Evolutionary conservation across 2,329 filamentous ascomycete species (phyloP), one percentile per base, ranked within the genome.

Genomic region (Colletotrichum filicis): DNA sequence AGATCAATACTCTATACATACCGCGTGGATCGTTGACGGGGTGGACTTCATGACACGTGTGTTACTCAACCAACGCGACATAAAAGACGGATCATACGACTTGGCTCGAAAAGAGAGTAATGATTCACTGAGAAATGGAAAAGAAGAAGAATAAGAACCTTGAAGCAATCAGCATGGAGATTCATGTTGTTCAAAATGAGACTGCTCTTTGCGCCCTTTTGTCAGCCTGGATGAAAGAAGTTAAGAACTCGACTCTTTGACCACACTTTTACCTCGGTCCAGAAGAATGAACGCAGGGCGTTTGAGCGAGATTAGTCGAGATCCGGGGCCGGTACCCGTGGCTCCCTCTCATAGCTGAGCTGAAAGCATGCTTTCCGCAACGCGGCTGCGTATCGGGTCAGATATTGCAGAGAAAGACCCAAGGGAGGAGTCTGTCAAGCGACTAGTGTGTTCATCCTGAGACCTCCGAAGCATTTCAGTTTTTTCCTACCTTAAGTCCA

Each of bases 11-110:
- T 42, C 37, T 42, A 14, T 42, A 49, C 19, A 49, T 65, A 30
- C n/a, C 9, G 14, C 66, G 60, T 49, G 59, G 60, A 65, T 26
- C 49, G 52, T 37, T 8, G 59, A 65, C 42, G n/a, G 46, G 35
- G 66, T 22, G 35, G 14, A 9, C 60, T 35, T 37, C 16, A 53
- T 32, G 32, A 71, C 55, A 61, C 46, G 46, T 49, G 68, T 56
- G 56, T 16, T 9, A 32, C 46, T 66, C 55, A 59, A 19, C 42
- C 42, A 59, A 66, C 26, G 55, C 19, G 37, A 19, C 19, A n/a
- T 24, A 19, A 59, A 32, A 16, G 14, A 57, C 52, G 32, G 12
- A 42, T 58, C 63, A 46, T 42, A 60, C 52, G 28, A 53, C 30
- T 55, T 59, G n/a, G 49, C 24, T 49, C 9, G 16, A 30, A 58